These are phyloP conservation scores for Rhazya stricta DNA, from an alignment of 257 asterid genomes.

Conservation along the genomic window DNA sequence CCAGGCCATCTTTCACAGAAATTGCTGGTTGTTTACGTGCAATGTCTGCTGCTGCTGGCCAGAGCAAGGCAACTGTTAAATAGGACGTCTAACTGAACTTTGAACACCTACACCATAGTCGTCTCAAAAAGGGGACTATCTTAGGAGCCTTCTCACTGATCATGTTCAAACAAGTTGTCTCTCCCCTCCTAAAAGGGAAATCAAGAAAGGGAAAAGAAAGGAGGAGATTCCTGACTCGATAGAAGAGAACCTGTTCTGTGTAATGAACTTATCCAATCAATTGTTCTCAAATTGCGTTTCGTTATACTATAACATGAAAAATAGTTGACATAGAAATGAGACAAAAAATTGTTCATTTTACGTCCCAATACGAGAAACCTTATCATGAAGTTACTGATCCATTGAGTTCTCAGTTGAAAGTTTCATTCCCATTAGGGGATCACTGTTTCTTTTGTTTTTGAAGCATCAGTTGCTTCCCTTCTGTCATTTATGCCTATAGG, in stretches of 20 bases:
- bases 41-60: constrained; percentile 56
- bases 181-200: neutral
- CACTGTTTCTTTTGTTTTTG: neutral
- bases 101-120: neutral
- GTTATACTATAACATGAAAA: neutral
- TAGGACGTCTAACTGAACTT: constrained; percentile 6
- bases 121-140: neutral
- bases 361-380: neutral
- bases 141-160: neutral
- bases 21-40: constrained; percentile 69
- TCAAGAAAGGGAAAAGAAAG: too few species aligned
- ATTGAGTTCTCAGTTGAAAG: too few species aligned
- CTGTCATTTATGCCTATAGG: neutral
- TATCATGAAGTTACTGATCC: neutral
- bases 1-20: constrained; percentile 79
- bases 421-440: neutral
- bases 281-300: neutral
- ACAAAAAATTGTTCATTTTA: neutral
- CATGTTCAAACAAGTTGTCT: neutral
- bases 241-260: neutral
- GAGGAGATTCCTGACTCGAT: neutral
- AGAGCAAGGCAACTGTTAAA: constrained; percentile 31
- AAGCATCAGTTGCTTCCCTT: neutral
- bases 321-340: neutral
- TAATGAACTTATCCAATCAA: neutral